Evolutionary conservation across 177 flowering plant species (phyloP).

Genomic region (Vitis hybrid): DNA sequence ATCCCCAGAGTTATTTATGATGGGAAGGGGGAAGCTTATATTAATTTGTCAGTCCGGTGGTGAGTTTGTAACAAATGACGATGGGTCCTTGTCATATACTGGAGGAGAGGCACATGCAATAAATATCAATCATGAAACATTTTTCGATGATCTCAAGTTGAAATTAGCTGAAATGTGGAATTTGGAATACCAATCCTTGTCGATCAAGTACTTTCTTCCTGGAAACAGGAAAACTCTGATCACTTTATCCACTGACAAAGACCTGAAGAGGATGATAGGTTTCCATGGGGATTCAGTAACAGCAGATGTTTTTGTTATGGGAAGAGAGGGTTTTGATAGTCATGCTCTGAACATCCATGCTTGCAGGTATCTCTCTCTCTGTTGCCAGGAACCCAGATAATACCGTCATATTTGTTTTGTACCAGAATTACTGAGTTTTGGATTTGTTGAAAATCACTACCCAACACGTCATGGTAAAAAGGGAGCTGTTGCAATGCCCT

Average conservation of each 20-base stretch:
- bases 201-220: conserved; percentile 67
- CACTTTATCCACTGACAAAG: conserved; percentile 47
- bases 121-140: conserved; percentile 46
- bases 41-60: conserved; percentile 64
- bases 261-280: conserved; percentile 59
- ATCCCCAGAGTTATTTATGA: conserved; percentile 18
- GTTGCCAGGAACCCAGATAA: not conserved
- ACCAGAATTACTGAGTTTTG: not conserved
- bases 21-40: conserved; percentile 58
- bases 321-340: conserved; percentile 39
- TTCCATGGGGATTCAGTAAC: conserved; percentile 49
- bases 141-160: conserved; percentile 47
- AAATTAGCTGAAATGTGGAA: conserved; percentile 52
- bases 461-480: no score
- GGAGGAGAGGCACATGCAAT: conserved; percentile 70
- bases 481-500: not conserved
- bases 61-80: conserved; percentile 44
- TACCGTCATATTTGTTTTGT: not conserved
- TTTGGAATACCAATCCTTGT: conserved; percentile 35
- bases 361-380: conserved; percentile 31
- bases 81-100: conserved; percentile 49
- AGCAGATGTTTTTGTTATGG: conserved; percentile 52
- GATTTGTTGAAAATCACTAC: not conserved
- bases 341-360: conserved; percentile 13
- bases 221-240: conserved; percentile 56